phyloP scores from a whole-genome alignment of 805 yeast species.

The Lipomyces starkeyi region DNA sequence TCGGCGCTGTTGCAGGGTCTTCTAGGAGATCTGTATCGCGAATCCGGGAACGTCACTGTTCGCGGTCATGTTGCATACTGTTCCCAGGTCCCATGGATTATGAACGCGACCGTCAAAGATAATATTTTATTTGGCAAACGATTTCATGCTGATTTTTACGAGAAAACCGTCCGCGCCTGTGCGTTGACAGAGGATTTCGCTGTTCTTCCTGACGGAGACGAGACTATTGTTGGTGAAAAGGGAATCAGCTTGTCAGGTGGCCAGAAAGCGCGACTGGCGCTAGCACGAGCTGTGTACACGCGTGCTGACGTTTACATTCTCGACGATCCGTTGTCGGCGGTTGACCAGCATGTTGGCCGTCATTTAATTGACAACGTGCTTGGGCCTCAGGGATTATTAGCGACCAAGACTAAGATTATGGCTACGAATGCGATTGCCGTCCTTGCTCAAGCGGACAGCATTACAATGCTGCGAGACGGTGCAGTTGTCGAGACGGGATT shows the following conservation, averaged over 20 bases:
- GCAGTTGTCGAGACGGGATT: conserved; percentile 47
- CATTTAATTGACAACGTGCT: conserved; percentile 82
- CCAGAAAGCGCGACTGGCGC: conserved; percentile 91
- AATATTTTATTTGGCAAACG: conserved; percentile 88
- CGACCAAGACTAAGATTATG: conserved; percentile 72
- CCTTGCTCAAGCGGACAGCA: conserved; percentile 70
- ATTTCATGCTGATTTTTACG: conserved; percentile 79
- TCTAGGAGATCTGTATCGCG: conserved; percentile 80
- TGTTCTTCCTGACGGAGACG: conserved; percentile 84
- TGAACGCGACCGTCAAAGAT: conserved; percentile 90
- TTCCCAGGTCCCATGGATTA: conserved; percentile 94
- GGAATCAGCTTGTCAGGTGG: conserved; percentile 97
- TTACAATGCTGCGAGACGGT: conserved; percentile 67
- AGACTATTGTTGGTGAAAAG: conserved; percentile 93
- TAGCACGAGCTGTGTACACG: conserved; percentile 94
- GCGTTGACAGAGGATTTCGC: conserved; percentile 79
- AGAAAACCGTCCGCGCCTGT: conserved; percentile 84
- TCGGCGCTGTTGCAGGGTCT: conserved; percentile 79
- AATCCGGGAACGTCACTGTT: conserved; percentile 70
- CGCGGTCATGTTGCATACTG: conserved; percentile 87
- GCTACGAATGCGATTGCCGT: conserved; percentile 89
- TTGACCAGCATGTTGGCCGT: conserved; percentile 93
- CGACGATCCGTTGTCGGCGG: conserved; percentile 95
- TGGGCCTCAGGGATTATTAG: conserved; percentile 78
- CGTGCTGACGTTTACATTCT: conserved; percentile 88